Conservation (phyloP, 2,329 filamentous ascomycete species). For the Cadophora luteo-olivacea region DNA sequence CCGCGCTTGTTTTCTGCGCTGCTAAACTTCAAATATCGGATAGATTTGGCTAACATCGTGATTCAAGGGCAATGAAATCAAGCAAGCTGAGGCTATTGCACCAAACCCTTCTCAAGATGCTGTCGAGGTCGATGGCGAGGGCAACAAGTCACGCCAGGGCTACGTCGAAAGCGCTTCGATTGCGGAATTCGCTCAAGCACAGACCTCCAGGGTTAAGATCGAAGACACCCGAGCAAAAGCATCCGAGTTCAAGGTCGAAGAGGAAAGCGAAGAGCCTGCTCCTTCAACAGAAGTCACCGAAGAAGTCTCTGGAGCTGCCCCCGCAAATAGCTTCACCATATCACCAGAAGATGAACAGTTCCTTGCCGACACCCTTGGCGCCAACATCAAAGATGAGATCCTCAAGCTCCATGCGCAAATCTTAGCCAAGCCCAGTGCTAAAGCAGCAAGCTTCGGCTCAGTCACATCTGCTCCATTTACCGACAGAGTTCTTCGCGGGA, state of each 20-base stretch:
- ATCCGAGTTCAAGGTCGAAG: slow-evolving; percentile 4
- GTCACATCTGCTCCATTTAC: slow-evolving; percentile 60
- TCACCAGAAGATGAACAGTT: slow-evolving; percentile 52
- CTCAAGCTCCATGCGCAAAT: slow-evolving; percentile 60
- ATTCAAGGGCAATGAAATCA: not conserved
- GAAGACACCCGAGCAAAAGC: not conserved
- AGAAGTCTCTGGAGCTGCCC: not conserved
- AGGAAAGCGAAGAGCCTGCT: too few species aligned
- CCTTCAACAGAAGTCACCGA: not conserved
- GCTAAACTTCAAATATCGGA: not conserved
- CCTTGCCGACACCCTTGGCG: slow-evolving; percentile 57
- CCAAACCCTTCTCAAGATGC: not conserved
- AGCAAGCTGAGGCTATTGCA: not conserved
- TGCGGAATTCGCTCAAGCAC: too few species aligned
- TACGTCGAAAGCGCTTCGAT: not conserved
- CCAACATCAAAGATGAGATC: slow-evolving; percentile 55
- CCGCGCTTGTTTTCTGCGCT: not conserved
- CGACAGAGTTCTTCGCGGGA: slow-evolving; percentile 66
- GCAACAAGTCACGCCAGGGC: not conserved
- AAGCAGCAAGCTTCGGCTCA: slow-evolving; percentile 60
- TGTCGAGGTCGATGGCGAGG: not conserved
- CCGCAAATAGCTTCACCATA: slow-evolving; percentile 41
- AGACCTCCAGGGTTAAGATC: not conserved
- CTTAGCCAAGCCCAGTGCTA: slow-evolving; percentile 58
- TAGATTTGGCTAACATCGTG: not conserved